Evolutionary conservation across 495 filamentous ascomycete species (phyloP).

Genomic region (Tetracladium marchalianum): DNA sequence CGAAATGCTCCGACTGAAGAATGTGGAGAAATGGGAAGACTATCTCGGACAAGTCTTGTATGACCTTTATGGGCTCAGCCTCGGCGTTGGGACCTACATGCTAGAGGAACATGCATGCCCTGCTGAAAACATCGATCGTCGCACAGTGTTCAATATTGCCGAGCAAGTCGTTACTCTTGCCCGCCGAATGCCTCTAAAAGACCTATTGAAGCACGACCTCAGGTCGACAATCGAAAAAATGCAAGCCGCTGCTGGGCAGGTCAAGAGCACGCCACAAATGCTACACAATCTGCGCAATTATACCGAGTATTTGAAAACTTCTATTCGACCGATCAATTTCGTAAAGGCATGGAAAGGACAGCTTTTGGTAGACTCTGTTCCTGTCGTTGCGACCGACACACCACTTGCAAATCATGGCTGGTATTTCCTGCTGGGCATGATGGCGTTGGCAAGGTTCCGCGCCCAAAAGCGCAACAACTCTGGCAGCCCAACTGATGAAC

Average conservation of each 20-base stretch:
- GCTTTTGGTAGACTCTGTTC: slow-evolving; percentile 46
- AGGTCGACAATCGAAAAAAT: slow-evolving; percentile 84
- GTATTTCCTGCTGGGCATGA: slow-evolving; percentile 86
- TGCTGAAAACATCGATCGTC: slow-evolving; percentile 63
- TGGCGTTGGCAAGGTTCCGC: slow-evolving; percentile 78
- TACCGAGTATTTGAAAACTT: slow-evolving; percentile 62
- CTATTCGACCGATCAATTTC: slow-evolving; percentile 75
- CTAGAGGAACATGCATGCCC: slow-evolving; percentile 68
- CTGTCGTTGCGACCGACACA: slow-evolving; percentile 37
- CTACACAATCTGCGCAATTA: slow-evolving; percentile 66
- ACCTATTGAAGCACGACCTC: slow-evolving; percentile 81
- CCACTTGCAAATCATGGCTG: slow-evolving; percentile 72
- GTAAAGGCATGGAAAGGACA: slow-evolving; percentile 70
- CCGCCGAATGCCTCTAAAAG: slow-evolving; percentile 77
- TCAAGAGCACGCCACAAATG: slow-evolving; percentile 59
- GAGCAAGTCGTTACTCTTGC: slow-evolving; percentile 74
- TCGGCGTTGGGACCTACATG: slow-evolving; percentile 55
- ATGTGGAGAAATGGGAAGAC: slow-evolving; percentile 59
- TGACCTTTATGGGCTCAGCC: slow-evolving; percentile 76
- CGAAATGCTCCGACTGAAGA: slow-evolving; percentile 57
- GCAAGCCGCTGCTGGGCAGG: slow-evolving; percentile 50
- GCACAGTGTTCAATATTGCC: slow-evolving; percentile 67
- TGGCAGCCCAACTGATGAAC: slow-evolving; percentile 65
- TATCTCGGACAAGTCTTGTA: slow-evolving; percentile 82
- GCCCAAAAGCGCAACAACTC: slow-evolving; percentile 70